These are phyloP conservation scores for Volvariella volvacea DNA, from an alignment of 1,284 basidiomycete genomes.

Conservation along the genomic window DNA sequence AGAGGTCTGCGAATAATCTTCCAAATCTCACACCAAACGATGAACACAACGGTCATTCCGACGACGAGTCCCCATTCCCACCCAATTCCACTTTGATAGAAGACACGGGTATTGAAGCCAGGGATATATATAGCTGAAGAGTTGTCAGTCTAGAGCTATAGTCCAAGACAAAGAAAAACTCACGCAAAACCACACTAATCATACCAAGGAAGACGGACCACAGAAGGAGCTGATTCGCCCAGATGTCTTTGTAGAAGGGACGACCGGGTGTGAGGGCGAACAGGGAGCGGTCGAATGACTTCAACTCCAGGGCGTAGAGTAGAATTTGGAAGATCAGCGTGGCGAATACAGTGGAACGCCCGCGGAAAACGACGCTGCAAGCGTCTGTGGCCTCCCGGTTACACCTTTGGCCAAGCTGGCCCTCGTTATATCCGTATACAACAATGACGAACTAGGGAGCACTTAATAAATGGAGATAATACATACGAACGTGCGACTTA, in stretches of 20 bases:
- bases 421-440: slow-evolving; percentile 43
- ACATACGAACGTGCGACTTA: slow-evolving; percentile 12
- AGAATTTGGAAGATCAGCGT: slow-evolving; percentile 44
- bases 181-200: slow-evolving; percentile 38
- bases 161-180: slow-evolving; percentile 11
- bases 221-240: slow-evolving; percentile 47
- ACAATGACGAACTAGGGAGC: slow-evolving; percentile 39
- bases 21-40: slow-evolving; percentile 30
- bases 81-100: slow-evolving; percentile 33
- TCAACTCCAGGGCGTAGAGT: slow-evolving; percentile 35
- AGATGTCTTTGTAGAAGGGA: slow-evolving; percentile 41
- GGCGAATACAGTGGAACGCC: slow-evolving; percentile 46
- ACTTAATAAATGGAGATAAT: background rate
- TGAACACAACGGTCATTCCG: slow-evolving; percentile 28
- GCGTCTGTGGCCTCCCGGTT: slow-evolving; percentile 32
- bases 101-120: slow-evolving; percentile 32
- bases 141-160: slow-evolving; percentile 1
- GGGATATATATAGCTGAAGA: slow-evolving; percentile 40
- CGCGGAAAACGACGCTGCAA: slow-evolving; percentile 44
- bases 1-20: slow-evolving; percentile 24
- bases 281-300: slow-evolving; percentile 31
- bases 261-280: slow-evolving; percentile 28
- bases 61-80: slow-evolving; percentile 41
- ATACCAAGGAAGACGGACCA: slow-evolving; percentile 43
- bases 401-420: slow-evolving; percentile 41